Conservation (phyloP, 306 rosid species). For the Trichosanthes truncata region DNA sequence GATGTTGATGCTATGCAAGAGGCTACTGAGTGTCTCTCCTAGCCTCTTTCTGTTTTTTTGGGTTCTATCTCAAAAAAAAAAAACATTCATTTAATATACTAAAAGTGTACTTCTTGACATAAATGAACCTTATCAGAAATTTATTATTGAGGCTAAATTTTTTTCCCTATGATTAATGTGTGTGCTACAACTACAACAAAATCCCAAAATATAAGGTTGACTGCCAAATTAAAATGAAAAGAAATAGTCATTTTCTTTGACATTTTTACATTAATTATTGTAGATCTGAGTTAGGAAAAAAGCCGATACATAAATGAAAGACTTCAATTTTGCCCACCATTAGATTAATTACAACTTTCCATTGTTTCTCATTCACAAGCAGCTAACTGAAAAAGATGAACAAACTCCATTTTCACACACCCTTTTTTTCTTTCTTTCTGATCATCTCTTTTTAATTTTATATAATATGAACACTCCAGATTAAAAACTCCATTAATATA, state of each 20-base stretch:
- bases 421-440: background rate
- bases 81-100: too few relatives aligned
- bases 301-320: background rate
- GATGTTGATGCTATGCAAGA: too few relatives aligned
- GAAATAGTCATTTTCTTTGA: slow-evolving; percentile 3
- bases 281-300: background rate
- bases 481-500: background rate
- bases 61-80: too few relatives aligned
- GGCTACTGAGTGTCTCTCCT: too few relatives aligned
- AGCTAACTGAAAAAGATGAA: background rate
- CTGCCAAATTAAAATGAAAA: background rate
- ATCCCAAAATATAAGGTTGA: slow-evolving; percentile 2
- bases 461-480: background rate
- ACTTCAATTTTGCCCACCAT: background rate
- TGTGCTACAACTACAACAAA: background rate
- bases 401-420: background rate
- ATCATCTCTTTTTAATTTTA: background rate
- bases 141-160: background rate
- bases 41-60: too few relatives aligned
- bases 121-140: background rate
- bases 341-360: background rate
- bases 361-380: background rate
- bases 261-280: background rate
- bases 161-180: background rate
- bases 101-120: background rate